These are phyloP conservation scores for Staphylotrichum longicolle DNA, from an alignment of 495 filamentous ascomycete genomes.

Conservation along the genomic window DNA sequence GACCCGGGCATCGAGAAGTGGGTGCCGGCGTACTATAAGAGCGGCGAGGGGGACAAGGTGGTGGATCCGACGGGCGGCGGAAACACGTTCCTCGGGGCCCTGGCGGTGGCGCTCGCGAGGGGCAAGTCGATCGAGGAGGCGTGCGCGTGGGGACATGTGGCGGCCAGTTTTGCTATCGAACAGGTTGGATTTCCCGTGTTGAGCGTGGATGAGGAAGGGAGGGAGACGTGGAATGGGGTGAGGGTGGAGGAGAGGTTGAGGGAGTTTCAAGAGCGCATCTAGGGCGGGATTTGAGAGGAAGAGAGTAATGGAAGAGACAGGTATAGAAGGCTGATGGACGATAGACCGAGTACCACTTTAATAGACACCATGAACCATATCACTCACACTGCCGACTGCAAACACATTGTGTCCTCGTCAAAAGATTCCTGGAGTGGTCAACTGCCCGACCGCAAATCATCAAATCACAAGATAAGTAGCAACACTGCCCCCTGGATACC, in stretches of 20 bases:
- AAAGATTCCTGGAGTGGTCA: too few relatives aligned
- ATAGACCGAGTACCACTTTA: too few relatives aligned
- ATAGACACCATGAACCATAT: too few relatives aligned
- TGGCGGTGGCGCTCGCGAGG: slow-evolving; percentile 72
- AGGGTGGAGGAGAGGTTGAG: slow-evolving; percentile 53
- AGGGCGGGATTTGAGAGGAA: background rate
- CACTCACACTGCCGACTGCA: too few relatives aligned
- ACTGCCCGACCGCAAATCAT: too few relatives aligned
- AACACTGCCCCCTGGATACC: background rate
- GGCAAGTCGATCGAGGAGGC: slow-evolving; percentile 64
- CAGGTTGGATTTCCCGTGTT: slow-evolving; percentile 80
- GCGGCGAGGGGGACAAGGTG: slow-evolving; percentile 58
- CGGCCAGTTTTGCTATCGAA: slow-evolving; percentile 91
- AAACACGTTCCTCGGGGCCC: slow-evolving; percentile 84
- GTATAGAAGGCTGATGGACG: too few relatives aligned
- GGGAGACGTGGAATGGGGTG: slow-evolving; percentile 76
- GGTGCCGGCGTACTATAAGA: slow-evolving; percentile 53
- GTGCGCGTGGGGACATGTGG: slow-evolving; percentile 74
- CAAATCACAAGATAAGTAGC: too few relatives aligned
- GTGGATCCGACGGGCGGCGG: slow-evolving; percentile 95
- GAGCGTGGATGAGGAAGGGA: slow-evolving; percentile 47
- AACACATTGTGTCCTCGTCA: too few relatives aligned
- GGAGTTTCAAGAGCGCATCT: slow-evolving; percentile 44
- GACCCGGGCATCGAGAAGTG: slow-evolving; percentile 55
- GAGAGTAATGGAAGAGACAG: too few relatives aligned